These are phyloP conservation scores for Imleria badia DNA, from an alignment of 768 basidiomycete genomes.

Conservation along the genomic window DNA sequence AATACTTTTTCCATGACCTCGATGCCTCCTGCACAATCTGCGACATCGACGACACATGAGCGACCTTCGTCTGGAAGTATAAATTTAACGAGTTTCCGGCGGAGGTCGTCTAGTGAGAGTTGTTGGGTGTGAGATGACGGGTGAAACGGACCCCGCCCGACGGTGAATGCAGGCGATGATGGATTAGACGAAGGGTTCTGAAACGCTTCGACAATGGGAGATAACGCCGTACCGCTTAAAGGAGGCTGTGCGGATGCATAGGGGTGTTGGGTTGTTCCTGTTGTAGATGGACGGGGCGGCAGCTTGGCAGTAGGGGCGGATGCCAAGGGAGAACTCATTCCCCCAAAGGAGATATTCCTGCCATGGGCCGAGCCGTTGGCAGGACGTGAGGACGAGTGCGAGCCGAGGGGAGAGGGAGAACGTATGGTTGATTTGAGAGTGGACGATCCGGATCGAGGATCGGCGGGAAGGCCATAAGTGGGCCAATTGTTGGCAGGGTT, in stretches of 20 bases:
- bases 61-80: constrained; percentile 78
- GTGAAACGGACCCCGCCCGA: constrained; percentile 62
- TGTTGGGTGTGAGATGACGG: constrained; percentile 41
- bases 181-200: constrained; percentile 32
- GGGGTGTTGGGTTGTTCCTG: constrained; percentile 49
- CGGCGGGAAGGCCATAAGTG: constrained; percentile 56
- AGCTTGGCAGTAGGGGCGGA: constrained; percentile 40
- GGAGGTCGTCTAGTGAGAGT: constrained; percentile 72
- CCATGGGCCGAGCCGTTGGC: constrained; percentile 47
- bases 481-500: constrained; percentile 41
- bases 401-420: constrained; percentile 27
- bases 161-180: constrained; percentile 55
- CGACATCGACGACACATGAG: constrained; percentile 75
- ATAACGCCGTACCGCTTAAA: constrained; percentile 47
- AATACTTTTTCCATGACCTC: constrained; percentile 89
- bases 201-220: constrained; percentile 74
- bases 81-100: constrained; percentile 88
- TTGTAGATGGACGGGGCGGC: constrained; percentile 44
- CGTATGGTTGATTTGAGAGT: constrained; percentile 42
- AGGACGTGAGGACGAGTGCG: constrained; percentile 36
- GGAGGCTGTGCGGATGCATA: constrained; percentile 56
- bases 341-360: constrained; percentile 51
- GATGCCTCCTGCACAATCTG: constrained; percentile 74
- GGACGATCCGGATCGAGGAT: constrained; percentile 56
- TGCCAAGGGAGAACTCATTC: constrained; percentile 40